Conservation (phyloP, 495 filamentous ascomycete species). For the Viridothelium virens region DNA sequence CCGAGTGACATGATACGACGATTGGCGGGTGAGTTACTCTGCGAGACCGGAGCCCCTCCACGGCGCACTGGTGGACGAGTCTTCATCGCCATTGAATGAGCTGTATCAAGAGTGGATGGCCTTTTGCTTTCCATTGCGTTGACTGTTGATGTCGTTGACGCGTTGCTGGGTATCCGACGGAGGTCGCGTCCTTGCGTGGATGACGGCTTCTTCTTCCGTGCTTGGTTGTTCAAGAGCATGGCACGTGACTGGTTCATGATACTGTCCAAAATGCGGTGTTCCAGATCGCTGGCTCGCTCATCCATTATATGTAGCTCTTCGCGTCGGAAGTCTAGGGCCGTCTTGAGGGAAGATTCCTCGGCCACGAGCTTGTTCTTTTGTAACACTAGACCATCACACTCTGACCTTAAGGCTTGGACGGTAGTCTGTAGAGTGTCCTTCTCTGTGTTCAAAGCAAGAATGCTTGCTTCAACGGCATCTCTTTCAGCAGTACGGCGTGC, state of each 20-base stretch:
- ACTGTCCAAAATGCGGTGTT: constrained; percentile 86
- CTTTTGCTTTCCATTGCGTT: constrained; percentile 30
- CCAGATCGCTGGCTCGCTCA: constrained; percentile 71
- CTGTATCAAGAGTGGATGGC: constrained; percentile 29
- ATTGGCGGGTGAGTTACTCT: constrained; percentile 38
- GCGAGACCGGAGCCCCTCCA: constrained; percentile 28
- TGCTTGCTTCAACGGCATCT: constrained; percentile 65
- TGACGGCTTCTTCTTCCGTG: constrained; percentile 38
- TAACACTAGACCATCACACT: constrained; percentile 51
- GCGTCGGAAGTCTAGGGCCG: constrained; percentile 74
- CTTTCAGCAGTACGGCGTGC: constrained; percentile 72
- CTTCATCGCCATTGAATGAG: constrained; percentile 40
- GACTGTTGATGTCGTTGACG: constrained; percentile 36
- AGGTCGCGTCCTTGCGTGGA: constrained; percentile 53
- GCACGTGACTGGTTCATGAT: constrained; percentile 91
- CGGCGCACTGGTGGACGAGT: constrained; percentile 35
- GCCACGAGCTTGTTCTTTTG: constrained; percentile 71
- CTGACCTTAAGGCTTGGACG: constrained; percentile 35
- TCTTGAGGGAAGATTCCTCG: constrained; percentile 81
- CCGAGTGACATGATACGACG: constrained; percentile 82
- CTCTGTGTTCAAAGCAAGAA: constrained; percentile 57
- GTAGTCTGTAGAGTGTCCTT: constrained; percentile 37
- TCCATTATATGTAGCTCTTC: constrained; percentile 91
- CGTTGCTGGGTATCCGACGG: constrained; percentile 58
- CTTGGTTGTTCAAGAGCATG: constrained; percentile 58